These are phyloP conservation scores for Primulina tabacum DNA, from an alignment of 257 asterid genomes.

Conservation along the genomic window DNA sequence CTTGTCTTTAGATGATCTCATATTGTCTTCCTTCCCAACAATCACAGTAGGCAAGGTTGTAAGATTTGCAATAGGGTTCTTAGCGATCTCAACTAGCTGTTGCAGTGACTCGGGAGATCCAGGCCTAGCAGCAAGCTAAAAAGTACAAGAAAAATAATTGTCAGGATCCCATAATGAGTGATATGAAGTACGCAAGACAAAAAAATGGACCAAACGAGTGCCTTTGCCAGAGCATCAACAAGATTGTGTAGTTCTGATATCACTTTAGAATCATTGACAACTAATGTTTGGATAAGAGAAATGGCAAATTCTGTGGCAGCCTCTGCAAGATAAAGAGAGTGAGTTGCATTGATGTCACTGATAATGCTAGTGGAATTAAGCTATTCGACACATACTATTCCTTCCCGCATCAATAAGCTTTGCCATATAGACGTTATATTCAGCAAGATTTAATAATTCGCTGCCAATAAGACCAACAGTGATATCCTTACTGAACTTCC, in stretches of 20 bases:
- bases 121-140: slow-evolving; percentile 94
- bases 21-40: slow-evolving; percentile 61
- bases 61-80: slow-evolving; percentile 60
- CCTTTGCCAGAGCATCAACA: slow-evolving; percentile 93
- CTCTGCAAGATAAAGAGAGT: slow-evolving; percentile 54
- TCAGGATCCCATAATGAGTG: slow-evolving; percentile 24
- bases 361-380: slow-evolving; percentile 21
- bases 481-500: slow-evolving; percentile 85
- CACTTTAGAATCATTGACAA: slow-evolving; percentile 61
- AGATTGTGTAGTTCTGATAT: slow-evolving; percentile 83
- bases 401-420: slow-evolving; percentile 94
- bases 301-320: slow-evolving; percentile 88
- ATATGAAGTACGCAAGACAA: slow-evolving; percentile 4
- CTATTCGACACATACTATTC: slow-evolving; percentile 61
- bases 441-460: slow-evolving; percentile 82
- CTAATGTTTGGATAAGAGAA: slow-evolving; percentile 70
- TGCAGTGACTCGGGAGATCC: slow-evolving; percentile 94
- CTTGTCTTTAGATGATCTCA: slow-evolving; percentile 58
- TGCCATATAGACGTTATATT: slow-evolving; percentile 94
- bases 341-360: slow-evolving; percentile 16
- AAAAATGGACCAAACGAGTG: slow-evolving; percentile 25
- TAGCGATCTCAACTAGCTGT: slow-evolving; percentile 89
- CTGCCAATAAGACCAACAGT: slow-evolving; percentile 76
- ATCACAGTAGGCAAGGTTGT: slow-evolving; percentile 47
- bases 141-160: slow-evolving; percentile 13